Percentiles rank a stretch among this genome's conserved stretches.
These are phyloP conservation scores for Chalciporus chontae DNA, from an alignment of 768 basidiomycete species.

Conservation along the genomic window DNA sequence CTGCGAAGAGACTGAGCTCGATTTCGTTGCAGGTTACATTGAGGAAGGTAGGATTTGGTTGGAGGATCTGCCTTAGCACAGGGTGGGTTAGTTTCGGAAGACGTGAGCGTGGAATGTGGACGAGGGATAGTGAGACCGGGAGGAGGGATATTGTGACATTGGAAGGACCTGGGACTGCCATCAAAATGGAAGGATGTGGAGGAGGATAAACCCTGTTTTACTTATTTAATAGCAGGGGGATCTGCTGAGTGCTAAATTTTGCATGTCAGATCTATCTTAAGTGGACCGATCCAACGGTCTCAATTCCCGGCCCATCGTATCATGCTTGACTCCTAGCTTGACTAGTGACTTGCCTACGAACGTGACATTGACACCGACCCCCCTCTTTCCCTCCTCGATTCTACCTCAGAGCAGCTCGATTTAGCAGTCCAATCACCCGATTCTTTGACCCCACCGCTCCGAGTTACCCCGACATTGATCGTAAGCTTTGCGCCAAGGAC, in stretches of 20 bases:
- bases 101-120: slow-evolving; percentile 71
- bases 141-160: slow-evolving; percentile 65
- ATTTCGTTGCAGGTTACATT: slow-evolving; percentile 77
- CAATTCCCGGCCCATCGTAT: neutral
- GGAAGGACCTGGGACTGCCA: slow-evolving; percentile 23
- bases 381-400: no score
- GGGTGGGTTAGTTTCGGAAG: slow-evolving; percentile 55
- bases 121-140: slow-evolving; percentile 66
- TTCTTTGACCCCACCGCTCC: no score
- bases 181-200: slow-evolving; percentile 16
- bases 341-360: no score
- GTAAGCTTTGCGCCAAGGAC: no score
- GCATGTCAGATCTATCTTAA: slow-evolving; percentile 9
- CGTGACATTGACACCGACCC: no score
- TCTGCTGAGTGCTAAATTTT: slow-evolving; percentile 12
- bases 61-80: slow-evolving; percentile 66
- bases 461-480: no score
- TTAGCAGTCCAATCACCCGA: no score
- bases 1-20: slow-evolving; percentile 73
- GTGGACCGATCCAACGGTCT: neutral
- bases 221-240: slow-evolving; percentile 7
- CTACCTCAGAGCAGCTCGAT: no score
- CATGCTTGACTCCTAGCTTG: neutral
- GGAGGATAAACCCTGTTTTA: slow-evolving; percentile 8
- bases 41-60: slow-evolving; percentile 63